Percentiles rank a stretch among this genome's conserved stretches.
Conservation (phyloP, 169 alveolate species). For the Cyclospora cayetanensis region DNA sequence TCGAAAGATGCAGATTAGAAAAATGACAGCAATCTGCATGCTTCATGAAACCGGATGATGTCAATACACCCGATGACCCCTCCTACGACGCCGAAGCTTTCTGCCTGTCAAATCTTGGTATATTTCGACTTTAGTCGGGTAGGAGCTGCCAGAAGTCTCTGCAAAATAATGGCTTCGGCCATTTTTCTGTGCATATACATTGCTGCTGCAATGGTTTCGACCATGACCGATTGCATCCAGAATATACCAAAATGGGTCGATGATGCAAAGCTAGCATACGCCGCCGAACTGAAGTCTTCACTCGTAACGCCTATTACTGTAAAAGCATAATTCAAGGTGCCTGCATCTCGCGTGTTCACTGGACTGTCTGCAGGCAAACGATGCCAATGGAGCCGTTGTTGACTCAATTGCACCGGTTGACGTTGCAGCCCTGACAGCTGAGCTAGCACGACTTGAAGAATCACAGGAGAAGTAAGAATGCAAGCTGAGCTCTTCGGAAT, state of each 20-base stretch:
- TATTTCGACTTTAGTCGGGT: neutral
- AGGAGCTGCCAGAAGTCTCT: neutral
- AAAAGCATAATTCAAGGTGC: neutral
- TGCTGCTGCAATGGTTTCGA: slow-evolving; percentile 52
- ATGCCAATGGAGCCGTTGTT: neutral
- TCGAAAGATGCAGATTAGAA: slow-evolving; percentile 8
- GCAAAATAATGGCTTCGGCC: slow-evolving; percentile 28
- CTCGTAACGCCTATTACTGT: neutral
- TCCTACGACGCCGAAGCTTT: neutral
- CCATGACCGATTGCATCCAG: neutral
- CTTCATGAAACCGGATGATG: neutral
- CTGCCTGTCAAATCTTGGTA: neutral
- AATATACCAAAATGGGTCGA: slow-evolving; percentile 44
- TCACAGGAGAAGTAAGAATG: slow-evolving; percentile 27
- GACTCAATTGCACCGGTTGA: slow-evolving; percentile 16
- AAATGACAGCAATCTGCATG: neutral
- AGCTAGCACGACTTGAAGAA: slow-evolving; percentile 60
- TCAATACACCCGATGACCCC: slow-evolving; percentile 16
- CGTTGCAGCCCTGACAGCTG: slow-evolving; percentile 55
- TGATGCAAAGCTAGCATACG: slow-evolving; percentile 52
- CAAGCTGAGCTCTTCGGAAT: neutral
- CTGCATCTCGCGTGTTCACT: neutral
- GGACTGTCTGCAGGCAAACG: neutral
- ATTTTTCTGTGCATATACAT: slow-evolving; percentile 29
- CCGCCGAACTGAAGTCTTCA: slow-evolving; percentile 38